phyloP scores from a whole-genome alignment of 352 stramenopile species.

The Phytopythium cucurbitacearum region DNA sequence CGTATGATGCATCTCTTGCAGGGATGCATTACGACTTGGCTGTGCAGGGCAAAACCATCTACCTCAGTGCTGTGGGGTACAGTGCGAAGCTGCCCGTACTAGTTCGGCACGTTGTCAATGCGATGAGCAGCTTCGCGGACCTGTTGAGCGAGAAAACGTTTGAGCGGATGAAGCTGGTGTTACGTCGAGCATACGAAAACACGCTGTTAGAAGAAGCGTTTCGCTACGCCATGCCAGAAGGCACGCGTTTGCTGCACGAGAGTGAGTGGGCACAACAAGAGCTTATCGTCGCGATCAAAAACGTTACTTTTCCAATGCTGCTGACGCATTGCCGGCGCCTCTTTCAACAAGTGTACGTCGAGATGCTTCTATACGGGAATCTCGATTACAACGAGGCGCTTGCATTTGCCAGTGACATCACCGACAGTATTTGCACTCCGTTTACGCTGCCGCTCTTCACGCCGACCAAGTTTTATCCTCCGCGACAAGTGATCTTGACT shows the following conservation, averaged over 20 bases:
- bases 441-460: conserved; percentile 11
- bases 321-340: conserved; percentile 28
- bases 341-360: conserved; percentile 31
- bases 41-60: conserved; percentile 30
- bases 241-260: conserved; percentile 26
- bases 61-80: conserved; percentile 41
- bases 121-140: conserved; percentile 23
- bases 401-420: conserved; percentile 20
- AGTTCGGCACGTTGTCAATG: conserved; percentile 31
- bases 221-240: conserved; percentile 32
- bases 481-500: conserved; percentile 22
- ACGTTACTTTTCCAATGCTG: conserved; percentile 15
- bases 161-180: conserved; percentile 32
- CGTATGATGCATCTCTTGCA: conserved; percentile 57
- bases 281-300: conserved; percentile 24
- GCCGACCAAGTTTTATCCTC: conserved; percentile 24
- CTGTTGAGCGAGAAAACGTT: conserved; percentile 32
- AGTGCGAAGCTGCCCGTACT: conserved; percentile 38
- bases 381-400: conserved; percentile 23
- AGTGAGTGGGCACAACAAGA: conserved; percentile 30
- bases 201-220: conserved; percentile 43
- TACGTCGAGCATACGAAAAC: conserved; percentile 46
- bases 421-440: conserved; percentile 11
- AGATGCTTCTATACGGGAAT: conserved; percentile 55
- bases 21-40: conserved; percentile 56